Percentiles rank a stretch among this genome's conserved stretches.
phyloP scores from a whole-genome alignment of 73 alveolate genomes.

The Tetrahymena thermophila region DNA sequence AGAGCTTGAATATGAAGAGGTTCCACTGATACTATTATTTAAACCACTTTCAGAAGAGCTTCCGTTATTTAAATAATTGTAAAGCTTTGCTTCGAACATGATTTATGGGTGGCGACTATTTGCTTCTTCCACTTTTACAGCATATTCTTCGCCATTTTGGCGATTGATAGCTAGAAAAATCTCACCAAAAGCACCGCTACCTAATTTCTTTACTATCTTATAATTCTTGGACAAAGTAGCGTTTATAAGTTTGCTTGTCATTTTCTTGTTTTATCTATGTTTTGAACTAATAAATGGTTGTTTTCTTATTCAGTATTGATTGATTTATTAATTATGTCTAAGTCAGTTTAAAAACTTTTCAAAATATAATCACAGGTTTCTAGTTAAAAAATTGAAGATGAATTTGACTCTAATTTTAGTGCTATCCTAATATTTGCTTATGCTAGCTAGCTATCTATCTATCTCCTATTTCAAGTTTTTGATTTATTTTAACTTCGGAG shows the following conservation, averaged over 20 bases:
- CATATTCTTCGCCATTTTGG: slow-evolving; percentile 64
- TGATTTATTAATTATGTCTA: background rate
- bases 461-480: background rate
- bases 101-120: slow-evolving; percentile 86
- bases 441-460: background rate
- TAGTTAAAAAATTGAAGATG: background rate
- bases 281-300: background rate
- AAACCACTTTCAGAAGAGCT: background rate
- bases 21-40: background rate
- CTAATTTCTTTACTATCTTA: slow-evolving; percentile 61
- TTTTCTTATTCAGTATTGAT: background rate
- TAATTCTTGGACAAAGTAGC: background rate
- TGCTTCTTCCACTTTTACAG: slow-evolving; percentile 73
- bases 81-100: slow-evolving; percentile 86
- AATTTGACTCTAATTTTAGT: background rate
- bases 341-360: background rate
- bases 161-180: slow-evolving; percentile 66
- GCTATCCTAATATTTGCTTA: background rate
- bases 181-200: slow-evolving; percentile 93
- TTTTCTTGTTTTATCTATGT: background rate
- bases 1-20: slow-evolving; percentile 43
- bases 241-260: background rate
- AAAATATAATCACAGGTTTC: background rate
- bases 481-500: background rate
- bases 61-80: slow-evolving; percentile 32